Percentiles rank a stretch among this genome's conserved stretches.
phyloP scores from a whole-genome alignment of 768 basidiomycete species.

The Pleurotus pulmonarius region DNA sequence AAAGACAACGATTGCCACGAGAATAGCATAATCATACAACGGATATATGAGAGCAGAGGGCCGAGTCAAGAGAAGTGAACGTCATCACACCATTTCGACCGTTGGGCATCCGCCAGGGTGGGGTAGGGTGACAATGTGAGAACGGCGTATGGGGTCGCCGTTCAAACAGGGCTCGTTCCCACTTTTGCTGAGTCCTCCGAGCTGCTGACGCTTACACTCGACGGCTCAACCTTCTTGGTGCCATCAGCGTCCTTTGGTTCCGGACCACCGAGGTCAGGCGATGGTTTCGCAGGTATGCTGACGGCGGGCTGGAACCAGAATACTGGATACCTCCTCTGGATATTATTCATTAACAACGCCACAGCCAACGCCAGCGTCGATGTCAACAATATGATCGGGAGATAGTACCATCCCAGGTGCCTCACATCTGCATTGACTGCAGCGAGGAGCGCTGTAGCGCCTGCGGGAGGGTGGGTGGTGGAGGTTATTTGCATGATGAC shows the following conservation, averaged over 20 bases:
- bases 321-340: slow-evolving; percentile 45
- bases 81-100: too few species aligned
- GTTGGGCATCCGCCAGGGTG: too few species aligned
- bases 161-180: too few species aligned
- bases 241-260: background rate
- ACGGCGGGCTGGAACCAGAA: slow-evolving; percentile 33
- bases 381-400: slow-evolving; percentile 48
- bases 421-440: slow-evolving; percentile 37
- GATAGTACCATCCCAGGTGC: slow-evolving; percentile 48
- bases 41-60: too few species aligned
- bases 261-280: background rate
- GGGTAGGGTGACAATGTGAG: too few species aligned
- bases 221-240: too few species aligned
- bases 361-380: slow-evolving; percentile 39
- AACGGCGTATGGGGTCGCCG: too few species aligned
- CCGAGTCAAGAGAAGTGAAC: too few species aligned
- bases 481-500: slow-evolving; percentile 50
- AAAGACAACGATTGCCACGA: too few species aligned
- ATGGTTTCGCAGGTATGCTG: background rate
- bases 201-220: too few species aligned
- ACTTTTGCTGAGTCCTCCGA: too few species aligned
- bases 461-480: slow-evolving; percentile 54
- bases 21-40: too few species aligned
- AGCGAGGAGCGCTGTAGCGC: slow-evolving; percentile 52
- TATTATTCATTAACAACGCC: slow-evolving; percentile 46